Evolutionary conservation across 2,329 filamentous ascomycete species (phyloP).

Genomic region (Cadophora luteo-olivacea): DNA sequence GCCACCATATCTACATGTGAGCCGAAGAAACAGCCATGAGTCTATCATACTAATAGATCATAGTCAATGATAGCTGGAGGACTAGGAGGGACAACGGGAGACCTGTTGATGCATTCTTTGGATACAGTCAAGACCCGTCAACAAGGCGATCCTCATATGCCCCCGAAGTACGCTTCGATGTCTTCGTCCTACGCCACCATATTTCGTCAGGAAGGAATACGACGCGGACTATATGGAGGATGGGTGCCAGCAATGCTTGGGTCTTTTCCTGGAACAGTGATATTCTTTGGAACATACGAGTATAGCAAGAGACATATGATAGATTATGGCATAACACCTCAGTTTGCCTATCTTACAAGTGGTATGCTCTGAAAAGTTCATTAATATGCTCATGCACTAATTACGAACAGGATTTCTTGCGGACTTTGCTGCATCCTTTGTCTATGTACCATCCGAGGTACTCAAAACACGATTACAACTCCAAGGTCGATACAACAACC

Average conservation of each 20-base stretch:
- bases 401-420: constrained; percentile 77
- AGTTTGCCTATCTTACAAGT: constrained; percentile 83
- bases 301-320: constrained; percentile 91
- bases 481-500: constrained; percentile 94
- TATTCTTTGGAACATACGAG: constrained; percentile 97
- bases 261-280: constrained; percentile 90
- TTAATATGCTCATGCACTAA: constrained; percentile 20
- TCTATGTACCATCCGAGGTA: constrained; percentile 97
- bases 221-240: constrained; percentile 89
- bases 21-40: constrained; percentile 41
- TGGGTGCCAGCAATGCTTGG: constrained; percentile 89
- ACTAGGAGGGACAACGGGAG: constrained; percentile 88
- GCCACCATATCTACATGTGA: constrained; percentile 69
- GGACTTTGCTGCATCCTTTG: constrained; percentile 87
- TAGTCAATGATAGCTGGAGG: constrained; percentile 96
- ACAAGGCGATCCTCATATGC: constrained; percentile 92
- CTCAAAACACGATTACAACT: constrained; percentile 96
- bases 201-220: constrained; percentile 86
- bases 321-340: constrained; percentile 81
- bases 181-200: constrained; percentile 93
- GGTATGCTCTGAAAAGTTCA: constrained; percentile 57
- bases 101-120: constrained; percentile 98
- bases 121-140: constrained; percentile 99
- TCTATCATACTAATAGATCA: constrained; percentile 31
- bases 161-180: constrained; percentile 90